Conservation (phyloP, 495 filamentous ascomycete species). For the Penicillium odoratum region DNA sequence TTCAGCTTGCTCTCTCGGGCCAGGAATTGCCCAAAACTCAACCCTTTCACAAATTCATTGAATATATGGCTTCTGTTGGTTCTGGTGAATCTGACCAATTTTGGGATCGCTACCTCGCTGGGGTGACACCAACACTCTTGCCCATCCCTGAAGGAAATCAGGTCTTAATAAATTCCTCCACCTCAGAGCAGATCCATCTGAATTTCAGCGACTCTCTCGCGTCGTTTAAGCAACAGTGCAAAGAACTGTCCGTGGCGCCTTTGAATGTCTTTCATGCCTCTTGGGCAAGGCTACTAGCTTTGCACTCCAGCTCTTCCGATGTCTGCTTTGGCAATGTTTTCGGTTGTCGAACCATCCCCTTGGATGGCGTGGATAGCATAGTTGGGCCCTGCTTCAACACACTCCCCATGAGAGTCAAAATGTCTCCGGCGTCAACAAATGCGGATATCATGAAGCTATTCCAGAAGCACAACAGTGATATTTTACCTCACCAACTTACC, state of each 20-base stretch:
- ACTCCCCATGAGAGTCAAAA: constrained; percentile 62
- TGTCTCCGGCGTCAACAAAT: constrained; percentile 43
- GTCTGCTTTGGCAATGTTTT: constrained; percentile 84
- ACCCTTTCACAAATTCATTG: constrained; percentile 43
- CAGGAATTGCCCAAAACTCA: constrained; percentile 35
- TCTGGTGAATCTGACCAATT: constrained; percentile 51
- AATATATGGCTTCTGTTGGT: constrained; percentile 41
- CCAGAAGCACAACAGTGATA: constrained; percentile 56
- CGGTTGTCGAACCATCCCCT: constrained; percentile 64
- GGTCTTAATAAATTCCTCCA: constrained; percentile 4
- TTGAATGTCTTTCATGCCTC: constrained; percentile 65
- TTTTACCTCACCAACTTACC: constrained; percentile 65
- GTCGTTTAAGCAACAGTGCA: constrained; percentile 47
- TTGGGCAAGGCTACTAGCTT: constrained; percentile 62
- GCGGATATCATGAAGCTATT: constrained; percentile 52
- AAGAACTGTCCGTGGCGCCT: constrained; percentile 56
- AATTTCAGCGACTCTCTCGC: constrained; percentile 34
- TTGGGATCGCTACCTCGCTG: constrained; percentile 57
- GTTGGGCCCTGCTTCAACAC: constrained; percentile 88
- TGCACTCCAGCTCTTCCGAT: constrained; percentile 53
- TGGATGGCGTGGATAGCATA: constrained; percentile 64
- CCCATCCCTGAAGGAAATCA: constrained; percentile 10
- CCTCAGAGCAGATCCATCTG: constrained; percentile 24
- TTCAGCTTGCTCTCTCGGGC: constrained; percentile 53
- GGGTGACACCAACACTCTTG: constrained; percentile 50